Evolutionary conservation across 2,329 filamentous ascomycete species (phyloP), one percentile per base, ranked within the genome.

Genomic region (Ustulina deusta): DNA sequence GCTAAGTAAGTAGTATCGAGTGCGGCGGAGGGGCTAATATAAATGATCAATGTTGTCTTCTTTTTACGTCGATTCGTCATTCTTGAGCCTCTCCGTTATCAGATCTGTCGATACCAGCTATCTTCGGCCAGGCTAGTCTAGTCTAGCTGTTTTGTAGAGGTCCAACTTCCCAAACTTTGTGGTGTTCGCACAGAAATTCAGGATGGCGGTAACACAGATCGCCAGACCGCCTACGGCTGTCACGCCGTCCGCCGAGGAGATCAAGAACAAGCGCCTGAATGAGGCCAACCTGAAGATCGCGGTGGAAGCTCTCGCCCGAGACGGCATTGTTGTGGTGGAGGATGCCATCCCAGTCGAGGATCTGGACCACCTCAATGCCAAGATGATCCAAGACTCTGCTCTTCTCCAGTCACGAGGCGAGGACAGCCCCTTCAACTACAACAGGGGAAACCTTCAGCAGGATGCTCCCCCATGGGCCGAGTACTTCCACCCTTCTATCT

Each of bases 391-490:
- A 56, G 88, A 91, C 73, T 87, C 88, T 1, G 79, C 79, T 1
- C 73, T 76, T 2, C 79, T 90, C 1, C 85, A 86, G 62, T 79
- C 78, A 0, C 78, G 81, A 32, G 86, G 86, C 1, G 83, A 88
- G 15, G 80, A 86, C n/a, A 83, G 84, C 0, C 86, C 86, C 0
- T 90, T 85, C 80, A 90, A 90, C 72, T 90, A 90, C 74, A 89
- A 90, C 74, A 84, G 83, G 55, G 86, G 86, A 3, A 90, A 89
- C 69, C 80, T 89, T 27, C 87, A 90, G 69, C 88, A 90, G 74
- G 87, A 89, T 71, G 81, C 88, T 0, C 86, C 86, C 0, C 82
- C 86, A 1, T 82, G 84, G 0, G 77, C 79, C 0, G 76, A 85
- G 48, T 84, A 81, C 71, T 87, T 88, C 62, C 79, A 81, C 22